phyloP scores from a whole-genome alignment of 345 rosid genomes.

The Eucalyptus camaldulensis region DNA sequence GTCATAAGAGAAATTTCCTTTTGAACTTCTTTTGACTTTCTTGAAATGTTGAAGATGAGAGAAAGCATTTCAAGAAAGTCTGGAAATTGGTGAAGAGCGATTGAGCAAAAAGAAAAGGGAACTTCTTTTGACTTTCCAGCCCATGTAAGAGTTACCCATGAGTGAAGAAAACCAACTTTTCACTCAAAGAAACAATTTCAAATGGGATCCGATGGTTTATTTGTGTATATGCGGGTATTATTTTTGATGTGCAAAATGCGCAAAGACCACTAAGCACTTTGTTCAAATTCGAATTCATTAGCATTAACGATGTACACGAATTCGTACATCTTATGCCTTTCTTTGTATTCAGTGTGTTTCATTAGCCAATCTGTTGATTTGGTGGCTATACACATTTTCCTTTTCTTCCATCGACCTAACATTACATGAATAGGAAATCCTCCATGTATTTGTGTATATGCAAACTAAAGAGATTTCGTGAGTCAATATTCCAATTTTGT shows the following conservation, averaged over 20 bases:
- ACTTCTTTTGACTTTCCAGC: background rate
- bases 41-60: background rate
- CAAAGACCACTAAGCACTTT: background rate
- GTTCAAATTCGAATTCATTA: background rate
- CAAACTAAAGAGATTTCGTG: background rate
- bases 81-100: background rate
- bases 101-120: background rate
- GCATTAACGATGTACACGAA: background rate
- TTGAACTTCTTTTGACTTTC: background rate
- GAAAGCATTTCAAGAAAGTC: no score
- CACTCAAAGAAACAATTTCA: background rate
- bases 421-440: background rate
- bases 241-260: background rate
- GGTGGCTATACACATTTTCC: background rate
- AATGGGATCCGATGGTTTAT: background rate
- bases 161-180: background rate
- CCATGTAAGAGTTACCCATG: background rate
- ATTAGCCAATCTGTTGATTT: background rate
- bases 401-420: background rate
- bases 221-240: background rate
- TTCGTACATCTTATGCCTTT: background rate
- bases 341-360: background rate
- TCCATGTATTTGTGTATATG: background rate
- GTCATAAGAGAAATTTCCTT: background rate
- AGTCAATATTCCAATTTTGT: background rate